Evolutionary conservation across 768 basidiomycete species (phyloP), one percentile per base, ranked within the genome.

Genomic region (Tricholoma flavovirens): DNA sequence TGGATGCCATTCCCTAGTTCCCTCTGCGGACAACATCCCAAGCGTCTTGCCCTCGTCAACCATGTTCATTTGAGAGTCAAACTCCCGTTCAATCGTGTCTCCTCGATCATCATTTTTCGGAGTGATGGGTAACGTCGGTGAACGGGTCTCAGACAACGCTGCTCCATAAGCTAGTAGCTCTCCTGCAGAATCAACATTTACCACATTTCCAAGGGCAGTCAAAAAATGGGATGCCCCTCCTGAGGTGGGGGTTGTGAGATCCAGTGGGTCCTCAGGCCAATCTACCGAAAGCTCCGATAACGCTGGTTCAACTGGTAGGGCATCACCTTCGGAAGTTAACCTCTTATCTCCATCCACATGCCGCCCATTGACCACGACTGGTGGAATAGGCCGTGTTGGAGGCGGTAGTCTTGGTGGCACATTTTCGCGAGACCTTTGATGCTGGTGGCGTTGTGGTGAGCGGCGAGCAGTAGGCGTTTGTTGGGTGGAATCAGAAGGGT

Each of bases 121-220:
- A 42, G 49, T 58, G 12, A 61, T 19, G 1, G 70, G 71, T 36
- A 71, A 40, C 14, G 57, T 68, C 6, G 71, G 71, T 7, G 68
- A 69, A 9, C 51, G 52, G 33, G 56, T 60, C 54, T 70, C 71
- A 36, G 56, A 67, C 26, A 71, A 24, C 11, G 70, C 68, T 12
- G 69, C 63, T 24, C 56, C 56, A 32, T 51, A 56, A 8, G 35
- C 32, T 10, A 52, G 36, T 12, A 55, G 49, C 11, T 53, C 49
- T 17, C 30, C 40, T 7, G 30, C 35, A 15, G 45, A 10, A 10
- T 55, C 48, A 4, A 61, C 36, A 4, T 56, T 42, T 10, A 66
- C 49, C 15, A 61, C 50, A 12, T 57, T 58, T 15, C 55, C 57
- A 19, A 68, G 50, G 8, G 55, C 57, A 29, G 46, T 54, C 53